phyloP scores from a whole-genome alignment of 2,329 filamentous ascomycete species.

The Epichloe typhina region DNA sequence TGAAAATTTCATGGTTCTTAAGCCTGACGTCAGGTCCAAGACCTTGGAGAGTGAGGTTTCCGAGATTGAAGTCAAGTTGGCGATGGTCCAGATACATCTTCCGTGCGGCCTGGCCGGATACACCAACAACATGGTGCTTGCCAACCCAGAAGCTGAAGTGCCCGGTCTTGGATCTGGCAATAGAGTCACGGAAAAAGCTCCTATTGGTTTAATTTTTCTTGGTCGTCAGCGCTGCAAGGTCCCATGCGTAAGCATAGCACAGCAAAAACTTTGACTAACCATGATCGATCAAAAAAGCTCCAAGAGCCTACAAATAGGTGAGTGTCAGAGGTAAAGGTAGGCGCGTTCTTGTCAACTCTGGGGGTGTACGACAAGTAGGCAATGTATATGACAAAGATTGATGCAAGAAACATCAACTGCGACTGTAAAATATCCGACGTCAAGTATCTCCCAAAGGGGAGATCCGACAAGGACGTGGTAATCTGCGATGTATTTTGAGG shows the following conservation, averaged over 20 bases:
- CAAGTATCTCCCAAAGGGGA: too few relatives aligned
- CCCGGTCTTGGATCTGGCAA: conserved; percentile 1
- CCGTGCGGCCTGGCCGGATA: conserved; percentile 5
- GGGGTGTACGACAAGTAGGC: conserved; percentile 1
- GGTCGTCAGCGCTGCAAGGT: background rate
- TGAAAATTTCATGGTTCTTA: background rate
- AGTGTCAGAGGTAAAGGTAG: background rate
- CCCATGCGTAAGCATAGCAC: too few relatives aligned
- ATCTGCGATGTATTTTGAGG: too few relatives aligned
- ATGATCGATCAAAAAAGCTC: background rate
- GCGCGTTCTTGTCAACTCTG: background rate
- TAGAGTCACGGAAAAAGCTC: background rate
- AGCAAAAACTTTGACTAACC: background rate
- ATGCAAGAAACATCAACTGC: too few relatives aligned
- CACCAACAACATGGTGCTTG: conserved; percentile 6
- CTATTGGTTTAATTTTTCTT: background rate
- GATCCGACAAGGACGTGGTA: too few relatives aligned
- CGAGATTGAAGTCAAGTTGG: background rate
- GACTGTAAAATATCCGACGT: too few relatives aligned
- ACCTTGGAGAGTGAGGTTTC: background rate
- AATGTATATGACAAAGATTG: background rate
- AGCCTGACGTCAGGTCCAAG: background rate
- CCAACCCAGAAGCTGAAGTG: conserved; percentile 9
- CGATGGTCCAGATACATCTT: conserved; percentile 6
- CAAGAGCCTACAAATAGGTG: background rate